Evolutionary conservation across 192 early-diverging fungal genomes (phyloP), one percentile per base, ranked within the genome.

Genomic region (Glomus cerebriforme): DNA sequence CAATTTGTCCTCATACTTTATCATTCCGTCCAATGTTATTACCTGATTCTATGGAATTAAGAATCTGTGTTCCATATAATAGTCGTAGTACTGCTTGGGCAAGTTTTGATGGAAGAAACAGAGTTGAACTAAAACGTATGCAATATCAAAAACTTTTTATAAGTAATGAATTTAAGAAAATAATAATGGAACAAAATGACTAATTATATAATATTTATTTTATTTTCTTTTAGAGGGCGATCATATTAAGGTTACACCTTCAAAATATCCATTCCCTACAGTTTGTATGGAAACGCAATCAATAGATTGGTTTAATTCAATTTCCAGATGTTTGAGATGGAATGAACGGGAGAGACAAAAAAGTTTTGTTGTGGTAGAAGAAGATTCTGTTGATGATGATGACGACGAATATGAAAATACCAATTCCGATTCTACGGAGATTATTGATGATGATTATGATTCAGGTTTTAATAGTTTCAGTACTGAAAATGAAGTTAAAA

Each of bases 1-100:
- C 96, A 1, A 96, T 97, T 75, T 99, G 95, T 81, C 90, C 96
- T 3, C 96, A 97, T 80, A 96, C 95, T 7, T 87, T 98, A 31
- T 96, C 96, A 34, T 97, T 97, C 85, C 87, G 98, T 7, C 97
- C 98, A n/a, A 98, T 98, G 92, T 85, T 99, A 15, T 85, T 99
- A 19, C 98, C 98, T 0, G 94, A 96, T 70, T 91, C 92, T 26
- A 93, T 96, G 91, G 95, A 96, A n/a, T 78, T 99, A 24, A 88
- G 92, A 1, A 92, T 99, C 8, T 90, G 91, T 69, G 89, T 99
- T 26, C 95, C 95, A 1, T 90, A 88, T 17, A 92, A 94, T 83
- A 92, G 92, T 19, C 88, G 98, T 17, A 90, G 89, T 67, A 95
- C 95, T 1, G 98, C 96, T 12, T 99, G 96, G 96, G 97, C 92